Evolutionary conservation across 495 filamentous ascomycete species (phyloP), one percentile per base, ranked within the genome.

Genomic region (Daldinia decipiens): DNA sequence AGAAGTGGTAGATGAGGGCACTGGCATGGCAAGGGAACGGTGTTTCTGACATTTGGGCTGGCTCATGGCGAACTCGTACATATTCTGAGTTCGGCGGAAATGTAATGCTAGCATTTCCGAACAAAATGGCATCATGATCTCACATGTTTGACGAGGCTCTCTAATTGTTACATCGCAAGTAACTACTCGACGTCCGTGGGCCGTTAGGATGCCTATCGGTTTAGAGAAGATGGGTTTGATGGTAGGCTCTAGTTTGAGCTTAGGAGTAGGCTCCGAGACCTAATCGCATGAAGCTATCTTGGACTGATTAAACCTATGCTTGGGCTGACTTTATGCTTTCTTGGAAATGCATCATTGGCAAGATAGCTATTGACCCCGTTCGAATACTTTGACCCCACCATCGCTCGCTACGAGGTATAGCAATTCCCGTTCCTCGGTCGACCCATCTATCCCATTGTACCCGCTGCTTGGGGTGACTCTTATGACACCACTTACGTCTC

Each of bases 401-500:
- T 97, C 91, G 15, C 86, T 85, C 43, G 87, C 86, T 32, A 97
- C 87, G 69, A 89, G 89, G 79, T 97, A 98, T 77, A 98, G 76
- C 67, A 91, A 87, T 78, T 98, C 94, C 69, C 82, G 87, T 57
- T 91, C 89, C 65, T 88, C 80, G 12, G 82, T 76, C 5, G 57
- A 65, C 19, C 71, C 67, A 43, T 67, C 70, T 65, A 70, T 71
- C 19, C 56, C 67, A 59, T 60, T 31, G 27, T 52, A 73, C 21
- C 76, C 71, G 19, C 76, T 77, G 5, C 89, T 88, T 24, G 81
- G 83, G 8, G 90, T 93, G 57, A 96, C 86, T 71, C 95, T 86
- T 60, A 97, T 68, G 38, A 97, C 92, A 8, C 95, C 95, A 81
- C 92, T 97, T 26, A 98, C 92, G 83, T 98, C 95, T 78, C 85